Conservation (phyloP, 441 rosid species). For the Biscutella auriculata region DNA sequence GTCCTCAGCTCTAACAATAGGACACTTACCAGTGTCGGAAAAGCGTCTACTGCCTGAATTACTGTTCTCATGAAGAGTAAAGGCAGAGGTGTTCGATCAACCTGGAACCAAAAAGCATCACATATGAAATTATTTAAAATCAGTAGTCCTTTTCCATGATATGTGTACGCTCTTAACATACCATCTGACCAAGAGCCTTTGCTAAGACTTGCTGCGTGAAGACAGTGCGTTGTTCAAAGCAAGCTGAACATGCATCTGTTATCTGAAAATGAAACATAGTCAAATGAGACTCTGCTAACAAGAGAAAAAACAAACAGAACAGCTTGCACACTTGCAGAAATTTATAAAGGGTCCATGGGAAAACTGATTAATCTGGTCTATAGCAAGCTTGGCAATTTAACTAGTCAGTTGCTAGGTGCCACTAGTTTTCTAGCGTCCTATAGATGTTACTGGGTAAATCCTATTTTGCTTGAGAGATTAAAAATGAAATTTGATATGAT, state of each 20-base stretch:
- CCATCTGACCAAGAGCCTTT: slow-evolving; percentile 93
- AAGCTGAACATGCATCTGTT: slow-evolving; percentile 89
- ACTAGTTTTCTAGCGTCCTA: background rate
- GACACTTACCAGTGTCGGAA: slow-evolving; percentile 73
- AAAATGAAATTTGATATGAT: background rate
- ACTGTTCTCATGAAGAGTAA: slow-evolving; percentile 97
- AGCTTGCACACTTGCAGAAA: background rate
- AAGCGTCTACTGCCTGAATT: slow-evolving; percentile 93
- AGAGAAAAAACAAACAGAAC: background rate
- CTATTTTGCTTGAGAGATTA: background rate
- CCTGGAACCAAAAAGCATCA: slow-evolving; percentile 42
- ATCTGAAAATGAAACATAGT: slow-evolving; percentile 37
- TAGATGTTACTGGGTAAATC: too few relatives aligned
- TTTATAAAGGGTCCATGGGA: background rate
- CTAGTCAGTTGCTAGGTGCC: slow-evolving; percentile 9
- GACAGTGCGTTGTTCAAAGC: slow-evolving; percentile 97
- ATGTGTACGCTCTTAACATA: slow-evolving; percentile 21
- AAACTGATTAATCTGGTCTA: background rate
- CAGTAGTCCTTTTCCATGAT: background rate
- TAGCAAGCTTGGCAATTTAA: slow-evolving; percentile 1
- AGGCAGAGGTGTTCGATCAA: slow-evolving; percentile 84
- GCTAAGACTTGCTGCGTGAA: slow-evolving; percentile 95
- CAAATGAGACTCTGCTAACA: background rate
- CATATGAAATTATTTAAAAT: slow-evolving; percentile 7
- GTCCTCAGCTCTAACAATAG: background rate